Base-by-base conservation (phyloP, 176 grass and related monocot species). In the bread wheat (Triticum aestivum) region DNA sequence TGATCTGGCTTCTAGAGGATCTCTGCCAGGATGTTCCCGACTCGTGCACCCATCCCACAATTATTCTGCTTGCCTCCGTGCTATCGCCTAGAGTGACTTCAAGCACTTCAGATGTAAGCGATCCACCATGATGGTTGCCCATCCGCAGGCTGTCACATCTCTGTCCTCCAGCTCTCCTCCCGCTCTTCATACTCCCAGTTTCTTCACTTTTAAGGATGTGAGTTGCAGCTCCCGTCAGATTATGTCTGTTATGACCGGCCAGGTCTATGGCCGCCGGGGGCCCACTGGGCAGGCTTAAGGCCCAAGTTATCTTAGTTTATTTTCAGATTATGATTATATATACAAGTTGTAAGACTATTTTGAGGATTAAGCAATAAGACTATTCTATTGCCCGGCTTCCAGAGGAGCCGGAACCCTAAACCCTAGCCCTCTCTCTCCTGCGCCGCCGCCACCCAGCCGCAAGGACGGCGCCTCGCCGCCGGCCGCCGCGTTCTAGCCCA, bases 61-160 rank as follows among this genome's bases (percentile, higher is more conserved):
- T 41, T 42, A 23, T 11, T 72, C 39, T 3, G 2, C 41, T 26
- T 11, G 71, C 39, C 71, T 8, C 71, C 90, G 90, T 72, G 76
- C 92, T 35, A 71, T 89, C 51, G 86, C 92, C 2, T 94, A 92
- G 18, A 90, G 87, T 14, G 90, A 91, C 51, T 87, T 97, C 81
- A 94, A 94, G 80, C 88, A 92, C 59, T 54, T 92, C 74, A 94
- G 94, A 84, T 85, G 94, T 78, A 94, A 85, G 83, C 20, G 89
- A 85, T 45, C 86, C 41, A 49, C 41, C 71, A 49, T 45, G 41
- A 74, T 74, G 23, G 41, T 74, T 49, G 71, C 71, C 41, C 41
- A 74, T 45, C 71, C 24, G 24, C 41, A 74, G 12, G 71, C n/a
- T 74, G 11, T 29, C 71, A 49, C 41, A 24, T 49, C 71, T 26